Evolutionary conservation across 176 grass and related monocot genomes (phyloP).

Genomic region (Oryza brachyantha): DNA sequence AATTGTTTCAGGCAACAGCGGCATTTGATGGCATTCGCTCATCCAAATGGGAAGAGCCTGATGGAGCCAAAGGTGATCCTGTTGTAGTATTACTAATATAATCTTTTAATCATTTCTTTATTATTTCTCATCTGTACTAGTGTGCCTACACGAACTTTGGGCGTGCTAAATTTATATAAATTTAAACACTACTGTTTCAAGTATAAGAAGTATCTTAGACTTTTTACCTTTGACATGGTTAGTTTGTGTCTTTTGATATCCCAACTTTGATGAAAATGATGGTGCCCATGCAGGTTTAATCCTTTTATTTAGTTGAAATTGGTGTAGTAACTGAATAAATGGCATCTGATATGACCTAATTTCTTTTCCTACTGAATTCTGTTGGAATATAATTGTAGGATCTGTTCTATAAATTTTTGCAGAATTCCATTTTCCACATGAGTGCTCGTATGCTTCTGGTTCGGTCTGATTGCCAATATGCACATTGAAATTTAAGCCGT

Average conservation of each 20-base stretch:
- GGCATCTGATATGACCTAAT: neutral
- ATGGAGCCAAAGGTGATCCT: slow-evolving; percentile 85
- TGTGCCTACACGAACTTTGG: neutral
- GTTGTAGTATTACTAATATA: neutral
- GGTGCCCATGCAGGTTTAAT: slow-evolving; percentile 4
- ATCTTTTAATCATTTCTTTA: slow-evolving; percentile 6
- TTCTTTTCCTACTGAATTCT: slow-evolving; percentile 15
- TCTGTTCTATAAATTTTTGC: slow-evolving; percentile 20
- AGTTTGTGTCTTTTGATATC: neutral
- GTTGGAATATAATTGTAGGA: neutral
- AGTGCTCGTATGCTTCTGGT: neutral
- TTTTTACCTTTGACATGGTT: neutral
- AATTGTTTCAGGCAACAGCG: slow-evolving; percentile 63
- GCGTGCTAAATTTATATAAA: neutral
- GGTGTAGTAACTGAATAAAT: slow-evolving; percentile 1
- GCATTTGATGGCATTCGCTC: slow-evolving; percentile 79
- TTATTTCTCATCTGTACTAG: slow-evolving; percentile 4
- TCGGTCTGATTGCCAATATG: neutral
- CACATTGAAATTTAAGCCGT: neutral
- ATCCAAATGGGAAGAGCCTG: slow-evolving; percentile 95
- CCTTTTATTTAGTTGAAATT: neutral
- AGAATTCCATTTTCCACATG: slow-evolving; percentile 5
- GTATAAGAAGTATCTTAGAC: neutral
- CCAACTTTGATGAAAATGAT: slow-evolving; percentile 12
- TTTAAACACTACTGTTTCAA: neutral